These are phyloP conservation scores for Termitomyces sp. DNA, from an alignment of 768 basidiomycete genomes.

Conservation along the genomic window DNA sequence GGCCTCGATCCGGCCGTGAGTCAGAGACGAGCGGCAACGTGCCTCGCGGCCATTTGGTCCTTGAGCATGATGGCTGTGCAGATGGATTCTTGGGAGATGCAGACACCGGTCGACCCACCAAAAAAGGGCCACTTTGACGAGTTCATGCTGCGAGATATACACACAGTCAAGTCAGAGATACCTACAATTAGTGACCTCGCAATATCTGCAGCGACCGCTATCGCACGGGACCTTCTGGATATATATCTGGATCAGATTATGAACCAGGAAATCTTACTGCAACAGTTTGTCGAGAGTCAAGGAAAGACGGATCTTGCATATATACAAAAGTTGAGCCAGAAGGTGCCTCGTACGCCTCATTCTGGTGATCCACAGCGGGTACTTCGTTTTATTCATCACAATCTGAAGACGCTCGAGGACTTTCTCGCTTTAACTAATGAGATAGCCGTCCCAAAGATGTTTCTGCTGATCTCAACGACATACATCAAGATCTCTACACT, in stretches of 20 bases:
- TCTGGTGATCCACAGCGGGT: background rate
- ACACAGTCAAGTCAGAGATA: too few relatives aligned
- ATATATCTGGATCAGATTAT: too few relatives aligned
- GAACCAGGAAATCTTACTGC: too few relatives aligned
- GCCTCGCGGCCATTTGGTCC: slow-evolving; percentile 40
- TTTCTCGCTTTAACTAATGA: background rate
- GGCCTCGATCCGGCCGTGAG: slow-evolving; percentile 22
- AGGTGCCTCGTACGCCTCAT: background rate
- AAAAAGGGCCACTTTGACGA: slow-evolving; percentile 14
- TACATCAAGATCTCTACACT: background rate
- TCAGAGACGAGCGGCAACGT: slow-evolving; percentile 32
- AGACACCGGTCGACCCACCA: too few relatives aligned
- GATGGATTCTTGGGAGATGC: too few relatives aligned
- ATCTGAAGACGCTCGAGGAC: background rate
- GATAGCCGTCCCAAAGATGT: background rate
- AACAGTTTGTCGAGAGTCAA: background rate
- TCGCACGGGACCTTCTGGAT: too few relatives aligned
- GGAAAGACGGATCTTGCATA: background rate
- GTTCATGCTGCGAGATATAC: slow-evolving; percentile 17
- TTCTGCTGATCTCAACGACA: background rate
- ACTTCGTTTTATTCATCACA: background rate
- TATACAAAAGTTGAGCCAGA: background rate
- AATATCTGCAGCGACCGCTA: too few relatives aligned
- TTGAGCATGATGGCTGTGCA: slow-evolving; percentile 28
- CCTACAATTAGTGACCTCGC: too few relatives aligned